These are phyloP conservation scores for Talaromyces pinophilus DNA, from an alignment of 2,329 filamentous ascomycete species.

Conservation along the genomic window DNA sequence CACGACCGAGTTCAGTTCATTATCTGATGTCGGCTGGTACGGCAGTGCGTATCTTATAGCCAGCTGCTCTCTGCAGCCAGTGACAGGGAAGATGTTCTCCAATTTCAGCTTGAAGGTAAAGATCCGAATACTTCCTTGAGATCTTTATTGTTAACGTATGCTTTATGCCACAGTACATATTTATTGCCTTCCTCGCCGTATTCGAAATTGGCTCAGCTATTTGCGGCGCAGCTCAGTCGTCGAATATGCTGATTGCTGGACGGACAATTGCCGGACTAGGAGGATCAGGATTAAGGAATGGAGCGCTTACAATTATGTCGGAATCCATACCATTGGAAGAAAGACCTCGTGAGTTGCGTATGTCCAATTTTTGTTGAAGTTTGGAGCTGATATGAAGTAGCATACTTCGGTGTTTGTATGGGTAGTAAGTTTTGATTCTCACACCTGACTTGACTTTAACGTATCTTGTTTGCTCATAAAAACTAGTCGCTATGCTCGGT, in stretches of 20 bases:
- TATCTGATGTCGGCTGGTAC: slow-evolving; percentile 42
- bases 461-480: not conserved
- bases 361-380: not conserved
- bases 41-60: slow-evolving; percentile 44
- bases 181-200: slow-evolving; percentile 28
- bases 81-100: slow-evolving; percentile 57
- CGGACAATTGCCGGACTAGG: slow-evolving; percentile 29
- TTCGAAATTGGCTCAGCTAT: slow-evolving; percentile 32
- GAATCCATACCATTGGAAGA: slow-evolving; percentile 22
- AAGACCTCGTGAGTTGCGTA: slow-evolving; percentile 22
- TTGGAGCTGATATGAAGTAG: not conserved
- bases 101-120: slow-evolving; percentile 33
- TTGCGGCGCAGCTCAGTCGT: slow-evolving; percentile 29
- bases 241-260: slow-evolving; percentile 28
- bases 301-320: slow-evolving; percentile 26
- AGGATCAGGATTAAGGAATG: slow-evolving; percentile 25
- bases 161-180: slow-evolving; percentile 28
- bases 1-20: slow-evolving; percentile 43
- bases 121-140: slow-evolving; percentile 15
- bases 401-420: slow-evolving; percentile 26
- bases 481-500: slow-evolving; percentile 22
- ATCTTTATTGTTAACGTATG: slow-evolving; percentile 18
- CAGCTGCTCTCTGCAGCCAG: slow-evolving; percentile 54
- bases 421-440: slow-evolving; percentile 25
- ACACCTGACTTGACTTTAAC: not conserved